Percentiles rank a stretch among this genome's conserved stretches.
These are phyloP conservation scores for Fonsecaea pedrosoi DNA, from an alignment of 2,329 filamentous ascomycete genomes.

Conservation along the genomic window DNA sequence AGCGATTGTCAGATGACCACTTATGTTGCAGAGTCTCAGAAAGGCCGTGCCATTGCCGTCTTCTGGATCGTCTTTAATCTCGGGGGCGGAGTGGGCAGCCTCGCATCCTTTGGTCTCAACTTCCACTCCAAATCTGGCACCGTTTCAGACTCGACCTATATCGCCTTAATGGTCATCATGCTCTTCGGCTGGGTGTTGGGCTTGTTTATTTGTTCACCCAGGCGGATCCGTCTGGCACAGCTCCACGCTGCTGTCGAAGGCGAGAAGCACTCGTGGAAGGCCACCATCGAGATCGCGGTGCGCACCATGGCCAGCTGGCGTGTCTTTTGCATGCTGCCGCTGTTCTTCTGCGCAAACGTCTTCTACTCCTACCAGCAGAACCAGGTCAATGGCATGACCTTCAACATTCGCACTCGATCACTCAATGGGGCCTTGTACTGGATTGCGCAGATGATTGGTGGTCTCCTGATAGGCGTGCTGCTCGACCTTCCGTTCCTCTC, in stretches of 20 bases:
- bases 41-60: conserved; percentile 86
- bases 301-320: conserved; percentile 53
- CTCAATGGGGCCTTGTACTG: conserved; percentile 63
- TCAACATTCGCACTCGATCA: conserved; percentile 63
- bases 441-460: conserved; percentile 64
- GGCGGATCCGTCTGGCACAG: conserved; percentile 50
- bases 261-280: conserved; percentile 49
- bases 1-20: conserved; percentile 60
- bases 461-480: conserved; percentile 55
- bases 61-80: conserved; percentile 98
- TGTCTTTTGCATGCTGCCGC: conserved; percentile 71
- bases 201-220: conserved; percentile 57
- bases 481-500: conserved; percentile 55
- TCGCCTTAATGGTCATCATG: conserved; percentile 76
- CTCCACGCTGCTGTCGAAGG: conserved; percentile 48
- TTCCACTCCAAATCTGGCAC: conserved; percentile 53
- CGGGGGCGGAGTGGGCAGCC: conserved; percentile 80
- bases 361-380: conserved; percentile 75
- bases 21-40: conserved; percentile 81
- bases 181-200: conserved; percentile 60
- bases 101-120: conserved; percentile 55
- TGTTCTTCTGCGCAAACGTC: conserved; percentile 74
- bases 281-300: conserved; percentile 45
- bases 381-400: conserved; percentile 59
- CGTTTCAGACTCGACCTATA: conserved; percentile 60